Percentiles rank a stretch among this genome's conserved stretches.
These are phyloP conservation scores for Xylaria sp. DNA, from an alignment of 2,329 filamentous ascomycete species.

Conservation along the genomic window DNA sequence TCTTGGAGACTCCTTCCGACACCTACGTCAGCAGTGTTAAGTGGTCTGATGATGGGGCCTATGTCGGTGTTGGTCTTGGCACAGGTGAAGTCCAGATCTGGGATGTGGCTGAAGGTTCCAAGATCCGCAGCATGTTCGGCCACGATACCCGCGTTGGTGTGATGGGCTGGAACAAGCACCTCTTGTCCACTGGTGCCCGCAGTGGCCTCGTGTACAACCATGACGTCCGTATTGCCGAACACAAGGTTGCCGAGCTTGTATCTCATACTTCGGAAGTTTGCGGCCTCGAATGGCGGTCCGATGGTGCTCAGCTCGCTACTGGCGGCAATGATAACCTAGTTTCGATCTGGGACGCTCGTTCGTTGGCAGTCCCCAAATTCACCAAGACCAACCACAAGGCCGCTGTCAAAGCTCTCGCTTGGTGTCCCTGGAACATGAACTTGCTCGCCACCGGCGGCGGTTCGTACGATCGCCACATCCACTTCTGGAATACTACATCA, in stretches of 20 bases:
- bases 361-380: slow-evolving; percentile 92
- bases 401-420: slow-evolving; percentile 95
- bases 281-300: slow-evolving; percentile 95
- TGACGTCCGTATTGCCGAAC: slow-evolving; percentile 94
- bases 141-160: slow-evolving; percentile 96
- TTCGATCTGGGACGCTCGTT: slow-evolving; percentile 98
- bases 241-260: slow-evolving; percentile 97
- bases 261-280: slow-evolving; percentile 98
- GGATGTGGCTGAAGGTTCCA: slow-evolving; percentile 93
- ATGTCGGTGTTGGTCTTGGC: slow-evolving; percentile 92
- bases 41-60: slow-evolving; percentile 96
- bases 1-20: slow-evolving; percentile 85
- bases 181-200: slow-evolving; percentile 91
- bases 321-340: slow-evolving; percentile 99
- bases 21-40: slow-evolving; percentile 98
- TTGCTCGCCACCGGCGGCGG: slow-evolving; percentile 95
- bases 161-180: slow-evolving; percentile 99
- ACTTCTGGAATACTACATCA: slow-evolving; percentile 99
- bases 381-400: slow-evolving; percentile 99
- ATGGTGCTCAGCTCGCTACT: slow-evolving; percentile 94
- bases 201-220: slow-evolving; percentile 98
- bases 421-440: slow-evolving; percentile 99
- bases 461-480: slow-evolving; percentile 95
- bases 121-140: slow-evolving; percentile 98
- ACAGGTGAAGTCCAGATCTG: slow-evolving; percentile 98